Conservation (phyloP, 2,329 filamentous ascomycete species). For the Diplodia mutila region DNA sequence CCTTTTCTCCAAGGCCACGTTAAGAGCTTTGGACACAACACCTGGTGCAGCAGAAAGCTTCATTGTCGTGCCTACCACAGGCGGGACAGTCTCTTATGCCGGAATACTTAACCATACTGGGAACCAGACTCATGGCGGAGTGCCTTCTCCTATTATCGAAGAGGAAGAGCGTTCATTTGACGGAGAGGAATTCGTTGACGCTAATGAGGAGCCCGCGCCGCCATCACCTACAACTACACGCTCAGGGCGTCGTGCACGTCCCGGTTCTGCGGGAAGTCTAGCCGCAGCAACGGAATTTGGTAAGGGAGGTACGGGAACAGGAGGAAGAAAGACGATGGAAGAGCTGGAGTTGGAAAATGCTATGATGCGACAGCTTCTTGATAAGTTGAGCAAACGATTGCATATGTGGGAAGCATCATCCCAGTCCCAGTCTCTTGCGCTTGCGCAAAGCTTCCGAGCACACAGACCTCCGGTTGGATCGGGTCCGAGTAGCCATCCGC, state of each 20-base stretch:
- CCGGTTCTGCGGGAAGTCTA: slow-evolving; percentile 28
- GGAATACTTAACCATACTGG: slow-evolving; percentile 67
- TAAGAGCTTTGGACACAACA: slow-evolving; percentile 72
- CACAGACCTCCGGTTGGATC: slow-evolving; percentile 32
- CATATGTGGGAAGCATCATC: slow-evolving; percentile 92
- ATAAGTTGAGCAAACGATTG: slow-evolving; percentile 84
- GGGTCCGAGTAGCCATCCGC: slow-evolving; percentile 23
- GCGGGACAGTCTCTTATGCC: slow-evolving; percentile 90
- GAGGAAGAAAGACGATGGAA: slow-evolving; percentile 71
- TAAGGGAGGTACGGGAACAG: slow-evolving; percentile 37
- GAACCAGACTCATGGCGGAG: slow-evolving; percentile 38
- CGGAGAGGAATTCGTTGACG: slow-evolving; percentile 85
- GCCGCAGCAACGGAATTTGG: slow-evolving; percentile 30
- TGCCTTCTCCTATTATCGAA: slow-evolving; percentile 45
- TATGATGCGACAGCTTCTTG: slow-evolving; percentile 80
- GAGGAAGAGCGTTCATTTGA: slow-evolving; percentile 50
- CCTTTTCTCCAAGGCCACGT: slow-evolving; percentile 82
- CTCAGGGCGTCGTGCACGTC: slow-evolving; percentile 39
- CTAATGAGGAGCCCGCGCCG: slow-evolving; percentile 65
- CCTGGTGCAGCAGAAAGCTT: slow-evolving; percentile 60
- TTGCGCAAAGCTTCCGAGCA: slow-evolving; percentile 74
- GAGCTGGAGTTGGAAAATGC: slow-evolving; percentile 89
- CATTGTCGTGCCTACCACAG: slow-evolving; percentile 90
- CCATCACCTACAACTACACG: slow-evolving; percentile 50
- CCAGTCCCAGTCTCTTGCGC: slow-evolving; percentile 81